A percentile compares a stretch with the other conserved stretches of the same genome.
Conservation (phyloP, 1,284 basidiomycete species). For the Microbotryum lychnidis-dioicae region DNA sequence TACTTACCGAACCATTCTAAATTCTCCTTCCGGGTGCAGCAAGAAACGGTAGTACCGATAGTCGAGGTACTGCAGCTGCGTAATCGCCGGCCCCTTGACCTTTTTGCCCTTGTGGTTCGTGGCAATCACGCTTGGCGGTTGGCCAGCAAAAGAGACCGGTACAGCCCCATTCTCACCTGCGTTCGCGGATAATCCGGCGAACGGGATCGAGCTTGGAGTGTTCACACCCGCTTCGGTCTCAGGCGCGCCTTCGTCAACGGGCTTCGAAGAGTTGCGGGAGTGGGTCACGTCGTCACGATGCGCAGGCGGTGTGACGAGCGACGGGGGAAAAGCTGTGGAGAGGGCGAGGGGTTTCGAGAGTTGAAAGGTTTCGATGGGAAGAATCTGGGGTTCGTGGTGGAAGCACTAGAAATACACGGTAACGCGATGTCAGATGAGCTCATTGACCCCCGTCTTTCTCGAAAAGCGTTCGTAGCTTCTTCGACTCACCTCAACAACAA, state of each 20-base stretch:
- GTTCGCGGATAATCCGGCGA: background rate
- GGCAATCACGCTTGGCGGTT: background rate
- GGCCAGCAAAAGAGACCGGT: constrained; percentile 1
- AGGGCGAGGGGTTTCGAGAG: constrained; percentile 61
- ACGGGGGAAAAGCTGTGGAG: constrained; percentile 61
- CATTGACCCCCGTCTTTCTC: too few relatives aligned
- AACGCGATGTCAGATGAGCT: background rate
- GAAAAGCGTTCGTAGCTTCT: too few relatives aligned
- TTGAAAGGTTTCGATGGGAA: constrained; percentile 56
- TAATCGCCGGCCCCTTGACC: constrained; percentile 32
- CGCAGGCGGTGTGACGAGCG: constrained; percentile 24
- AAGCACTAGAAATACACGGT: constrained; percentile 53
- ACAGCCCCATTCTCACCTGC: background rate
- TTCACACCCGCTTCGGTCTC: constrained; percentile 36
- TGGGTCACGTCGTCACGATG: constrained; percentile 27
- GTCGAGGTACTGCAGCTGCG: constrained; percentile 43
- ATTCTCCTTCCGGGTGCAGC: constrained; percentile 76
- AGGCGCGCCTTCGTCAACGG: constrained; percentile 33
- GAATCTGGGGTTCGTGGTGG: constrained; percentile 68
- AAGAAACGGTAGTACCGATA: constrained; percentile 84
- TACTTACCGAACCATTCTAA: constrained; percentile 66
- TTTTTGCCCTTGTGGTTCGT: constrained; percentile 11
- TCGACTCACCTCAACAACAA: constrained; percentile 76
- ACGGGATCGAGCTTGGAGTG: constrained; percentile 38
- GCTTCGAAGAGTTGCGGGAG: constrained; percentile 1